These are phyloP conservation scores for Phyllosticta citrichinensis DNA, from an alignment of 2,329 filamentous ascomycete genomes.

Conservation along the genomic window DNA sequence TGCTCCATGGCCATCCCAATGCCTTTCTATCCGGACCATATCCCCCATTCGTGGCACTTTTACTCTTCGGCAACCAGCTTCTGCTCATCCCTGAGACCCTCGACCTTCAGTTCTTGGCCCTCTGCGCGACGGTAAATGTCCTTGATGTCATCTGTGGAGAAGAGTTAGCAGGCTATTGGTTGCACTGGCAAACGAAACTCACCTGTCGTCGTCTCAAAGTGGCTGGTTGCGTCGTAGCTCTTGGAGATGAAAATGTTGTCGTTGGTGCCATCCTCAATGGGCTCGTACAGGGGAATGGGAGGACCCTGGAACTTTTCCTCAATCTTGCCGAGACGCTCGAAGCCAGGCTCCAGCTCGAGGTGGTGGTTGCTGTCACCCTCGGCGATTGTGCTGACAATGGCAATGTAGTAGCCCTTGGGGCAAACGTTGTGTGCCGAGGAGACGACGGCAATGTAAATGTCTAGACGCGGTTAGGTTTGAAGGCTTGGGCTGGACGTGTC, in stretches of 20 bases:
- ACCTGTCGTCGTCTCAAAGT: slow-evolving; percentile 84
- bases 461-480: slow-evolving; percentile 34
- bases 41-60: neutral
- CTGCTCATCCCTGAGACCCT: slow-evolving; percentile 72
- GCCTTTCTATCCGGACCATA: slow-evolving; percentile 5
- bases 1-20: slow-evolving; percentile 9
- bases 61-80: slow-evolving; percentile 61
- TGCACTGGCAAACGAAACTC: slow-evolving; percentile 16
- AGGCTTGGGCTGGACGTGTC: too few species aligned
- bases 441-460: slow-evolving; percentile 94
- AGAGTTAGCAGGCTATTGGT: slow-evolving; percentile 9
- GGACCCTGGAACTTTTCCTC: slow-evolving; percentile 96
- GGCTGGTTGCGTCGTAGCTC: slow-evolving; percentile 95
- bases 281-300: slow-evolving; percentile 90
- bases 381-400: slow-evolving; percentile 95
- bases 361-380: slow-evolving; percentile 90
- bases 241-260: slow-evolving; percentile 97
- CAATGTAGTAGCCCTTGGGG: slow-evolving; percentile 97
- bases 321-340: slow-evolving; percentile 83
- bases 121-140: slow-evolving; percentile 81
- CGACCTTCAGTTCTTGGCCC: slow-evolving; percentile 78
- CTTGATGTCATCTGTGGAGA: slow-evolving; percentile 73
- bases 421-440: slow-evolving; percentile 96
- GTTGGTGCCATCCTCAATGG: slow-evolving; percentile 66
- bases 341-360: slow-evolving; percentile 82